Evolutionary conservation across 192 early-diverging fungal species (phyloP).

Genomic region (Thoreauomyces humboldtii): DNA sequence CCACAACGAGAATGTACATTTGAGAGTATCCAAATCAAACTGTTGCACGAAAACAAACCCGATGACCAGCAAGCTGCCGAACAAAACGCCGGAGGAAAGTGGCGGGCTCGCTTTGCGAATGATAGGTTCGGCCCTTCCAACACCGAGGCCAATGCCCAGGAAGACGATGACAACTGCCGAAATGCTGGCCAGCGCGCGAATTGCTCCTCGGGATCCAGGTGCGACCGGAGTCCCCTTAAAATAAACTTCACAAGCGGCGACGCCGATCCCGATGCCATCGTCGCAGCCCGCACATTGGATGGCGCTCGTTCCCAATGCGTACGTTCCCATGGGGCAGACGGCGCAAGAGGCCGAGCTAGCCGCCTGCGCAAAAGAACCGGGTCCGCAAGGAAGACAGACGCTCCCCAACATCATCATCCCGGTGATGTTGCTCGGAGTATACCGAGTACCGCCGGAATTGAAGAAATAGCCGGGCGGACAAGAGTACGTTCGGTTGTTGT

Average conservation of each 20-base stretch:
- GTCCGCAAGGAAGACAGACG: slow-evolving; percentile 1
- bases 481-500: neutral
- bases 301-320: neutral
- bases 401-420: neutral
- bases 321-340: slow-evolving; percentile 2
- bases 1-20: neutral
- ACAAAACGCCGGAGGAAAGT: neutral
- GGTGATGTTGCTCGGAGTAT: neutral
- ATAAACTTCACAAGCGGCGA: neutral
- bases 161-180: neutral
- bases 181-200: neutral
- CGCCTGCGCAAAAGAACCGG: neutral
- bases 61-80: slow-evolving; percentile 1
- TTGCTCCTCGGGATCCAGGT: neutral
- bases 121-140: neutral
- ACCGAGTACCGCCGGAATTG: neutral
- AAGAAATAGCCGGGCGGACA: neutral
- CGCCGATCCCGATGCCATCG: neutral
- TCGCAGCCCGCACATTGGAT: neutral
- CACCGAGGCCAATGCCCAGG: neutral
- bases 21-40: neutral
- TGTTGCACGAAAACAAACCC: neutral
- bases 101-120: slow-evolving; percentile 3
- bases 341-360: neutral
- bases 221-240: neutral